Evolutionary conservation across 345 rosid species (phyloP).

Genomic region (Diplotaxis tenuifolia): DNA sequence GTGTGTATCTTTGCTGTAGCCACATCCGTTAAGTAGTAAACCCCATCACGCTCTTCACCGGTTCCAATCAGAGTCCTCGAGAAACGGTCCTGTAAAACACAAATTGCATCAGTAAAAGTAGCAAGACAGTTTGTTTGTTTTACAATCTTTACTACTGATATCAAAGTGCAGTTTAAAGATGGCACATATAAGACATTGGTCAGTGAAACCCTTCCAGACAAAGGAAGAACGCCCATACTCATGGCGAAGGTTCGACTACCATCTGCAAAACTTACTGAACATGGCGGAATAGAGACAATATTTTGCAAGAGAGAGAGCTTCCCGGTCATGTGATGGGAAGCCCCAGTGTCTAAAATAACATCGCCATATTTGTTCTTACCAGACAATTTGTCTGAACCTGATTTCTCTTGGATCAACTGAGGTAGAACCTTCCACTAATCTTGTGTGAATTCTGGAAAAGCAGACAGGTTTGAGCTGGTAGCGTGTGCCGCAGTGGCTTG

Average conservation of each 20-base stretch:
- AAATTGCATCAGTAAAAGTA: background rate
- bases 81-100: background rate
- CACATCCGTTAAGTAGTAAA: background rate
- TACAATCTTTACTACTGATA: background rate
- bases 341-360: background rate
- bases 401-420: background rate
- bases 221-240: too few relatives aligned
- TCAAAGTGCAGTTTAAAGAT: background rate
- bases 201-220: too few relatives aligned
- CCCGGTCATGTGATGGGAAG: background rate
- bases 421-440: background rate
- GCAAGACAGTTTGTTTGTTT: background rate
- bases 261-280: background rate
- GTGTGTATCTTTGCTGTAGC: background rate
- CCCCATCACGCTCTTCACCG: background rate
- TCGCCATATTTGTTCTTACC: background rate
- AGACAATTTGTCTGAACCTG: background rate
- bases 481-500: background rate
- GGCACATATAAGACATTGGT: background rate
- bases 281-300: background rate
- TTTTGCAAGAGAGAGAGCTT: too few relatives aligned
- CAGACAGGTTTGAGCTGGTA: background rate
- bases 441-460: background rate
- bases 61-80: background rate
- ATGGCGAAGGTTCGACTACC: too few relatives aligned